Evolutionary conservation across 805 yeast species (phyloP), one percentile per base, ranked within the genome.

Genomic region (Isabelozyma rhagii): DNA sequence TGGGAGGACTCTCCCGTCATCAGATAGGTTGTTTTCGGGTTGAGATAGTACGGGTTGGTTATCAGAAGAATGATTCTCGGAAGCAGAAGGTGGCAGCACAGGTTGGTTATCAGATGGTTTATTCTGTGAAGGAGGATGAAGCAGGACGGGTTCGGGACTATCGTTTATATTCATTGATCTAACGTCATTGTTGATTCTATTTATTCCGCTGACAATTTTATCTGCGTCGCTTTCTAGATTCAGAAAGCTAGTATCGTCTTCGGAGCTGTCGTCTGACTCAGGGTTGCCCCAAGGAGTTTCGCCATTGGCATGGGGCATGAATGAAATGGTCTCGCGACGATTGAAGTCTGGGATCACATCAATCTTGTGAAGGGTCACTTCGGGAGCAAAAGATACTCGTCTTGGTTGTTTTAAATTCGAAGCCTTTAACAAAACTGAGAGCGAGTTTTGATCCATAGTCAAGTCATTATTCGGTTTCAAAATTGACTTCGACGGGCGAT

Each of bases 341-440:
- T 55, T 51, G 41, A 51, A 51, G 14, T 45, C 57, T 8, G 67
- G 70, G 43, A 68, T 66, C 51, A 64, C 62, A 51, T 68, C 83
- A 55, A 77, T 74, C 58, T 82, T 80, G 58, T 84, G 88, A 40
- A 84, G 71, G 3, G 87, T 83, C 0, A 84, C 89, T 55, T 83
- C 88, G 1, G 87, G 87, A 0, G 92, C 92, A 72, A 87, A 87
- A 4, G 90, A 83, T 5, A 87, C 93, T 25, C 93, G 67, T 50
- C 93, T 67, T 38, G n/a, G 10, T 10, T 1, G 10, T 13, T 31
- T 31, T 9, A 5, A 31, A 31, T 8, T 31, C 1, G 36, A 31
- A 1, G 14, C 14, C 11, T 27, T 41, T n/a, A 27, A 41, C 28
- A 21, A 7, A 5, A 17, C 25, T 11, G 45, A 29, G 8, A 43